Evolutionary conservation across 352 stramenopile genomes (phyloP), one percentile per base, ranked within the genome.

Genomic region (Phytopythium ostracodes): DNA sequence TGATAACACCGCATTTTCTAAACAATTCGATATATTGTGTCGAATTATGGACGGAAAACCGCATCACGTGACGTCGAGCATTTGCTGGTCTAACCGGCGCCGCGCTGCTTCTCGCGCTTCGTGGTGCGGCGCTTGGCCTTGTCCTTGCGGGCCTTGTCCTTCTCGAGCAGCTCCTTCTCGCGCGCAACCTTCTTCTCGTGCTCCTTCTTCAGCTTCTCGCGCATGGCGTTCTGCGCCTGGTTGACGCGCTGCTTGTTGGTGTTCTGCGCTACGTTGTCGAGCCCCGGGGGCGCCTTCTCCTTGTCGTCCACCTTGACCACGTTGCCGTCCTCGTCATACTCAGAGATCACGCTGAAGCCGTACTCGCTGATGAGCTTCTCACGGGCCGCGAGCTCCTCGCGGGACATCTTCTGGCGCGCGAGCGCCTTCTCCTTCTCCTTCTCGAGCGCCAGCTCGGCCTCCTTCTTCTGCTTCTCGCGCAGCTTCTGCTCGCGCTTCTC

Each of bases 251-350:
- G 59, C 60, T 70, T 71, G 62, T 91, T 91, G 10, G 77, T 81
- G 66, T 89, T 91, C 11, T 67, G 60, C 5, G 65, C 68, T 0
- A 72, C 64, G 14, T 60, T 52, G n/a, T 83, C 75, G 20, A 71
- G 31, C 10, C 53, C 52, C 8, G 68, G 70, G 2, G 59, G 35
- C 7, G 65, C 65, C 56, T 81, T 80, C 36, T 89, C 76, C 65
- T 88, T 89, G 67, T 91, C 79, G 52, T 76, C 79, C 22, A 76
- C 84, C 70, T 90, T 86, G 65, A 92, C 75, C 17, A 94, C 71
- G 64, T 94, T 92, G 46, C 83, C 86, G 17, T 92, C 81, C 65
- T 94, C 86, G 59, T 94, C 86, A 60, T 92, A 89, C 70, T 92
- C 82, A 0, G 83, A 91, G 62, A 91, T 79, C 36, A 80, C 72